Base-by-base conservation (phyloP, 768 basidiomycete species). In the Kwoniella bestiolae region DNA sequence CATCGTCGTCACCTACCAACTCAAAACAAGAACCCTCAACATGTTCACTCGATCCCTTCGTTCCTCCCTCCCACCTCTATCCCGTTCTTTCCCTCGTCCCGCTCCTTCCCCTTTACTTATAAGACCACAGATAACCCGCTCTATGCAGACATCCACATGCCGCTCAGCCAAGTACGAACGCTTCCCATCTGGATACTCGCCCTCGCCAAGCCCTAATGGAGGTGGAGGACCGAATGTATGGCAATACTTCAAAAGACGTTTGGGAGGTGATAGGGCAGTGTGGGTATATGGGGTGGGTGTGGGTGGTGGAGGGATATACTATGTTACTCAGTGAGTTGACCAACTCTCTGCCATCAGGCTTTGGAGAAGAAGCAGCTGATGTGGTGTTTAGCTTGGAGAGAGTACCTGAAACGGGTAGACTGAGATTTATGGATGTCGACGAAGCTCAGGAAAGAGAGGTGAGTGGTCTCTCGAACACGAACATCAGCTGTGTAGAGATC, bases 391-490 rank as follows among this genome's bases (percentile, higher is more conserved):
- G 92, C 74, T 83, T 94, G 28, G 94, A 97, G 77, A 85, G 86
- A 75, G 90, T 92, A 0, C 88, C 90, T 2, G 89, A 94, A 76
- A 94, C 92, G 0, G 92, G 92, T 0, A 83, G 94, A 61, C 89
- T 89, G 86, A 82, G 94, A 23, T 96, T 94, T 78, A 95, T 97
- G 86, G 89, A 91, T 75, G 84, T 89, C 3, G 85, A 85, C 45
- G 84, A 85, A 0, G 83, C 83, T 56, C 81, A 79, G 28, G 91
- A 94, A 81, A 83, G 85, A 7, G 76, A 82, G 74, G 87, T 88
- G 66, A 60, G 84, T 73, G 12, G 44, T 9, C 85, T 76, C 89
- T 14, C 85, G 83, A 18, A 4, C 38, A 14, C 12, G 38, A 41
- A 2, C 12, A 41, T 35, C 7, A 41, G 38, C 18, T 35, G 8